Evolutionary conservation across 176 grass and related monocot genomes (phyloP).

Genomic region (Cenchrus americanus): DNA sequence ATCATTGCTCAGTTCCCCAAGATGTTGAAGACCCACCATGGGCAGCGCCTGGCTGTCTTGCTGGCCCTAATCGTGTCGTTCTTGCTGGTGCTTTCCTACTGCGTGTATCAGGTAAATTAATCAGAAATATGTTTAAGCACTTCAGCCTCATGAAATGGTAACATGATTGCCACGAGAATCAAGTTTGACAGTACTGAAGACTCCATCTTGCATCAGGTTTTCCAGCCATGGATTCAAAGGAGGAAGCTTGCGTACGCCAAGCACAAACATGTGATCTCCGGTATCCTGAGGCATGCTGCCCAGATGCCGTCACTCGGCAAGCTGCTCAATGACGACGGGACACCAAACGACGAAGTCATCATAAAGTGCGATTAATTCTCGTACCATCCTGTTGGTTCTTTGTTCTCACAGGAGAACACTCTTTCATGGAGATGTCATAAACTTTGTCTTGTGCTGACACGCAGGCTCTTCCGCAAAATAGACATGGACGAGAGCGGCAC

Average conservation of each 20-base stretch:
- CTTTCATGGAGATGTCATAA: slow-evolving; percentile 24
- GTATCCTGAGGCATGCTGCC: slow-evolving; percentile 64
- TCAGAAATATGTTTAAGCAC: not conserved
- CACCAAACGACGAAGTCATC: slow-evolving; percentile 60
- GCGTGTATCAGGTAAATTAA: slow-evolving; percentile 80
- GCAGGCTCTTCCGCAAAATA: slow-evolving; percentile 71
- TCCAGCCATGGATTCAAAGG: slow-evolving; percentile 96
- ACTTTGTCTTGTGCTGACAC: slow-evolving; percentile 14
- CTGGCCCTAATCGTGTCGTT: slow-evolving; percentile 63
- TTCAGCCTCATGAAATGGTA: not conserved
- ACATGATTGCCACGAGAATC: not conserved
- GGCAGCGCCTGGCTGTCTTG: slow-evolving; percentile 66
- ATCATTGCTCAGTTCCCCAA: slow-evolving; percentile 83
- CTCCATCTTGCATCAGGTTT: slow-evolving; percentile 62
- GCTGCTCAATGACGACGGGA: slow-evolving; percentile 62
- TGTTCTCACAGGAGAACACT: not conserved
- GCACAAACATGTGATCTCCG: slow-evolving; percentile 95
- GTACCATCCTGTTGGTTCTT: not conserved
- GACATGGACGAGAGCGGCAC: slow-evolving; percentile 55
- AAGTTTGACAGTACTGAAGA: slow-evolving; percentile 31
- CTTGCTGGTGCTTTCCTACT: slow-evolving; percentile 76
- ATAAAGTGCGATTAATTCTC: slow-evolving; percentile 49
- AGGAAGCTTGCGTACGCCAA: slow-evolving; percentile 88
- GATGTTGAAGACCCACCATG: slow-evolving; percentile 63
- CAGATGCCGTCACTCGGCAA: slow-evolving; percentile 54